Conservation (phyloP, 2,329 filamentous ascomycete species). For the Curvularia verruculosa region DNA sequence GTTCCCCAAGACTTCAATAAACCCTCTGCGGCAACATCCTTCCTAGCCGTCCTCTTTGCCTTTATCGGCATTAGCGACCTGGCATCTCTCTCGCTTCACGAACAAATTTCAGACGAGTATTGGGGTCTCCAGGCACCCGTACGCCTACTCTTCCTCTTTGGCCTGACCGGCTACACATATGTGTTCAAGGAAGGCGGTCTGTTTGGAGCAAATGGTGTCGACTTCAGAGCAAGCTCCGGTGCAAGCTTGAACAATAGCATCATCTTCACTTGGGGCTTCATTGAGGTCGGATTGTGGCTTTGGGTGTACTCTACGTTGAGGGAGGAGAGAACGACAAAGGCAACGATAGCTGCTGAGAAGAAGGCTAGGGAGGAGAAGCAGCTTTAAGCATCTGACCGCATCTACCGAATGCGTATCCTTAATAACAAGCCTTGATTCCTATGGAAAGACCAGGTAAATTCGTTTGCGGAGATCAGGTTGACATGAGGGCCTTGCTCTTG, state of each 20-base stretch:
- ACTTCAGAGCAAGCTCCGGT: conserved; percentile 43
- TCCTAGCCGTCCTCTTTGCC: conserved; percentile 72
- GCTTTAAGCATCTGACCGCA: conserved; percentile 12
- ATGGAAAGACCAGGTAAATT: neutral
- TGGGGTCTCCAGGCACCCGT: conserved; percentile 64
- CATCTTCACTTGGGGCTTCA: conserved; percentile 81
- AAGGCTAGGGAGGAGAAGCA: conserved; percentile 39
- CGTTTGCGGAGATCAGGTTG: neutral
- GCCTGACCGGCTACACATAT: conserved; percentile 68
- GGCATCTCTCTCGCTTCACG: conserved; percentile 53
- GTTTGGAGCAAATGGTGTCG: conserved; percentile 40
- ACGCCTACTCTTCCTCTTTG: conserved; percentile 68
- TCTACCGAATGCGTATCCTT: neutral
- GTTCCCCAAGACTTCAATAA: conserved; percentile 70
- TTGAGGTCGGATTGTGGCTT: conserved; percentile 86
- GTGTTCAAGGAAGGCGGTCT: conserved; percentile 62
- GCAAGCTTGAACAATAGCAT: conserved; percentile 81
- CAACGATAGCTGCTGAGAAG: conserved; percentile 39
- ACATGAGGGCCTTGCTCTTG: neutral
- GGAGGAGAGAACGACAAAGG: conserved; percentile 45
- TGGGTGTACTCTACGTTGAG: conserved; percentile 63
- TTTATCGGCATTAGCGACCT: conserved; percentile 60
- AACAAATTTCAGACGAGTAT: conserved; percentile 52
- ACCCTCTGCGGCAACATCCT: conserved; percentile 70
- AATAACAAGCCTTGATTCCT: neutral